phyloP scores from a whole-genome alignment of 495 filamentous ascomycete species.

The Podospora appendiculata region DNA sequence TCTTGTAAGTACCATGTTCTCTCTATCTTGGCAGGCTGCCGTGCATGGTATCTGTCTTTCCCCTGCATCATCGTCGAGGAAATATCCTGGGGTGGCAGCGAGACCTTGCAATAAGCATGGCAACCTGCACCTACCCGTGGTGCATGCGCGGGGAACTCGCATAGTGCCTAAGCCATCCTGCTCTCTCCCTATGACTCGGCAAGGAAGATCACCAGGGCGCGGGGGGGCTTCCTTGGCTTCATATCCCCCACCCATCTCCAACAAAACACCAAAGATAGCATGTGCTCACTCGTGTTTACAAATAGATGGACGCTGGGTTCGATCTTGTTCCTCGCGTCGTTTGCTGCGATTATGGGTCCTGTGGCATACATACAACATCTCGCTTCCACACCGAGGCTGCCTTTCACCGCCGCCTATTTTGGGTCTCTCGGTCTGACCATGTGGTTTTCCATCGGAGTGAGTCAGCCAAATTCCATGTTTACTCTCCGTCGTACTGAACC shows the following conservation, averaged over 20 bases:
- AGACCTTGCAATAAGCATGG: neutral
- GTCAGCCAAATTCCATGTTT: constrained; percentile 27
- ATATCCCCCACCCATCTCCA: neutral
- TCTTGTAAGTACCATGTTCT: constrained; percentile 66
- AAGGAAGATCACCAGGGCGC: constrained; percentile 5
- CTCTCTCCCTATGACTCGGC: constrained; percentile 6
- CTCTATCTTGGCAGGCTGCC: neutral
- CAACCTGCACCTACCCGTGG: constrained; percentile 5
- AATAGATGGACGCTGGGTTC: constrained; percentile 91
- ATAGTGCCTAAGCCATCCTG: constrained; percentile 4
- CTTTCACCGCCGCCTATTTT: constrained; percentile 96
- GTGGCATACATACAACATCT: constrained; percentile 75
- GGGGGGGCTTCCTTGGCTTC: neutral
- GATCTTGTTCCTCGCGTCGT: constrained; percentile 82
- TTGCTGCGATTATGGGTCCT: constrained; percentile 90
- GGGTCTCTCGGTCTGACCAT: constrained; percentile 85
- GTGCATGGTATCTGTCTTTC: neutral
- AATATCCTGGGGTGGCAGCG: neutral
- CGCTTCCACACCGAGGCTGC: constrained; percentile 73
- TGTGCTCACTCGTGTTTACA: constrained; percentile 7
- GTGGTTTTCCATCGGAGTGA: constrained; percentile 85
- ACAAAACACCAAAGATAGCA: neutral
- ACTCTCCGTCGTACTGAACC: constrained; percentile 11
- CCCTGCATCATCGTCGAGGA: constrained; percentile 1
- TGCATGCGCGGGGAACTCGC: constrained; percentile 7